Conservation (phyloP, 805 yeast genomes). For the Helenozyma rhizophorensis region DNA sequence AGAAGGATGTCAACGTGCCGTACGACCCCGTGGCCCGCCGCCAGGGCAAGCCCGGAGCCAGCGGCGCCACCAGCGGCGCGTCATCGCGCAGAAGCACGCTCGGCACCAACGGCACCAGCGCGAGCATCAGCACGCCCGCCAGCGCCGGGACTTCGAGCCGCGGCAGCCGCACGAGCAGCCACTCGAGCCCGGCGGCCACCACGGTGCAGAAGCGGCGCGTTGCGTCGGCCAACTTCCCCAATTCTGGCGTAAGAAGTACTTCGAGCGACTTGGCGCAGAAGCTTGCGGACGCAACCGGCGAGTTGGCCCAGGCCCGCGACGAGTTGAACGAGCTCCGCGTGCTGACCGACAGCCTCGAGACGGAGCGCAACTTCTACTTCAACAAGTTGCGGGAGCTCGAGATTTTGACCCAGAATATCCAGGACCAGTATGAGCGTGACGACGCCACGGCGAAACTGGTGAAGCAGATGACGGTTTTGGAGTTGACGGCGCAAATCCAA, state of each 20-base stretch:
- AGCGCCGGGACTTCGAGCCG: conserved; percentile 1
- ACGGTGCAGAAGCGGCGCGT: conserved; percentile 18
- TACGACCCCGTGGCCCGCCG: conserved; percentile 59
- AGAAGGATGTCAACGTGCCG: conserved; percentile 53
- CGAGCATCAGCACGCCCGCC: conserved; percentile 1
- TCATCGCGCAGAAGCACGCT: conserved; percentile 10
- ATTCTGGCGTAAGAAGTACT: no score
- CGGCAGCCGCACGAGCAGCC: conserved; percentile 3
- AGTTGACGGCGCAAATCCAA: conserved; percentile 54
- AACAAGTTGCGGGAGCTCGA: conserved; percentile 87
- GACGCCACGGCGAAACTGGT: conserved; percentile 38
- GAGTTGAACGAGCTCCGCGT: conserved; percentile 56
- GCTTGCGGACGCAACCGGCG: conserved; percentile 38
- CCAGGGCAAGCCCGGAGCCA: conserved; percentile 4
- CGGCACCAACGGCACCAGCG: conserved; percentile 3
- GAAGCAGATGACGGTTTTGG: conserved; percentile 21
- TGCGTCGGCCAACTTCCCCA: conserved; percentile 9
- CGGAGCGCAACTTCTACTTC: conserved; percentile 88
- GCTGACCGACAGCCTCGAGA: conserved; percentile 62
- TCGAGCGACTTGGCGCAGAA: no score
- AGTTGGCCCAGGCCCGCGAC: conserved; percentile 36
- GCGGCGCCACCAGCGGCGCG: conserved; percentile 4
- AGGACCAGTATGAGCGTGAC: conserved; percentile 15
- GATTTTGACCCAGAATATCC: conserved; percentile 59
- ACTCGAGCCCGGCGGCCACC: neutral